Base-by-base conservation (phyloP, 805 yeast species). In the Pichia scutulata region DNA sequence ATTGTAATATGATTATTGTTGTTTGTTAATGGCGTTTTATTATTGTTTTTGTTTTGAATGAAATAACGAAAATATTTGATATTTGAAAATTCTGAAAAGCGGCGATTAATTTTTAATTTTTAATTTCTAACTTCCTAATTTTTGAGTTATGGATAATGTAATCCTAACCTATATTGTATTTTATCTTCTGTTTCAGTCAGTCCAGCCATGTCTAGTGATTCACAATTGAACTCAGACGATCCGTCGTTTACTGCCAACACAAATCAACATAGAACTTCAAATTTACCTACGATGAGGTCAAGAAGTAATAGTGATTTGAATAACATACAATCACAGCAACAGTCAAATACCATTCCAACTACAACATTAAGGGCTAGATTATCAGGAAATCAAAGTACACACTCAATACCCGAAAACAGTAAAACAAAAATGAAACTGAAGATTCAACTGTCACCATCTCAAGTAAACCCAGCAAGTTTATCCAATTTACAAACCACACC, bases 351-450 rank as follows among this genome's bases (percentile, higher is more conserved):
- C 2, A 6, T 26, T 5, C 24, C 50, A 7, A 30, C 50, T 2
- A 43, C 52, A 0, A 47, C 43, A 22, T 30, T 53, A 19, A 43
- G 56, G 16, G 47, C 50, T 18, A 50, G 33, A 18, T 30, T 53
- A 7, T 50, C 53, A 2, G 44, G 53, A 24, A 42, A 43, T 33
- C 45, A 53, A 10, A 51, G 52, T 18, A n/a, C 24, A 5, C 21
- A 36, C 3, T 44, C 51, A 13, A 23, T 47, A 21, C 14, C 36
- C 19, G 52, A 48, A 8, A 16, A 47, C 2, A 24, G 14, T 9
- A 51, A 45, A 30, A 48, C 53, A 30, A 60, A 51, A 40, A 51
- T 57, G 45, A 64, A 64, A 39, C 21, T 64, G 18, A 61, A 57
- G 48, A 48, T 62, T 2, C 60, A 54, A 22, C 46, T 60, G 3